phyloP scores from a whole-genome alignment of 2,329 filamentous ascomycete species.

The Hypoxylon sp. region DNA sequence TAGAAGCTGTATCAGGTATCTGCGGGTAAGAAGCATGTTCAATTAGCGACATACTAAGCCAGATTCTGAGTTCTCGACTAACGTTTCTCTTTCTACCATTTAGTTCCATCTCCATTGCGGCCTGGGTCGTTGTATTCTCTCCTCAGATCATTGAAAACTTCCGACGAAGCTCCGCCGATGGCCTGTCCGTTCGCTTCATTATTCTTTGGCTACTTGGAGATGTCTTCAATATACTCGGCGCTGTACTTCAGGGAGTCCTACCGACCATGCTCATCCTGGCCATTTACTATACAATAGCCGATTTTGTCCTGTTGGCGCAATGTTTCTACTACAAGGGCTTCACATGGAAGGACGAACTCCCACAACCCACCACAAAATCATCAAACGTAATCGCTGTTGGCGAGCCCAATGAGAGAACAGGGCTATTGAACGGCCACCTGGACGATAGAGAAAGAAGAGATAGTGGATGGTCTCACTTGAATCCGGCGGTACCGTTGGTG shows the following conservation, averaged over 20 bases:
- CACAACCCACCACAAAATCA: slow-evolving; percentile 58
- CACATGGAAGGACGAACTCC: slow-evolving; percentile 69
- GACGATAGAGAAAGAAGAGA: slow-evolving; percentile 60
- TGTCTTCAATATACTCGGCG: slow-evolving; percentile 96
- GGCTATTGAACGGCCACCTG: slow-evolving; percentile 62
- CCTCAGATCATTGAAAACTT: slow-evolving; percentile 98
- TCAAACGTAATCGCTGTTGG: slow-evolving; percentile 51
- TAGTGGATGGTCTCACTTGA: slow-evolving; percentile 73
- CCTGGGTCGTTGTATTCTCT: slow-evolving; percentile 97
- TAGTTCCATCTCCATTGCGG: slow-evolving; percentile 94
- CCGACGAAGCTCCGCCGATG: slow-evolving; percentile 84
- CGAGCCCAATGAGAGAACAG: slow-evolving; percentile 65
- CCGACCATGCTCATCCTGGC: slow-evolving; percentile 97
- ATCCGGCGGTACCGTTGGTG: slow-evolving; percentile 84
- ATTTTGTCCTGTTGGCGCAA: slow-evolving; percentile 87
- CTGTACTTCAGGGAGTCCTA: slow-evolving; percentile 88
- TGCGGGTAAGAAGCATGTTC: slow-evolving; percentile 72
- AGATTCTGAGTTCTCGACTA: slow-evolving; percentile 3
- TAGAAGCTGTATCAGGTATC: slow-evolving; percentile 92
- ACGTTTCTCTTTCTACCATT: slow-evolving; percentile 28
- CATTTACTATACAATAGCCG: slow-evolving; percentile 91
- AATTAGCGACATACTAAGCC: neutral
- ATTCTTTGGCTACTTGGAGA: slow-evolving; percentile 93
- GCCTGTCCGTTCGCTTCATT: slow-evolving; percentile 90
- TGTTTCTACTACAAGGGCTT: slow-evolving; percentile 98